A percentile compares a stretch with the other conserved stretches of the same genome.
phyloP scores from a whole-genome alignment of 306 rosid genomes.

The Oxytropis ochrocephala region DNA sequence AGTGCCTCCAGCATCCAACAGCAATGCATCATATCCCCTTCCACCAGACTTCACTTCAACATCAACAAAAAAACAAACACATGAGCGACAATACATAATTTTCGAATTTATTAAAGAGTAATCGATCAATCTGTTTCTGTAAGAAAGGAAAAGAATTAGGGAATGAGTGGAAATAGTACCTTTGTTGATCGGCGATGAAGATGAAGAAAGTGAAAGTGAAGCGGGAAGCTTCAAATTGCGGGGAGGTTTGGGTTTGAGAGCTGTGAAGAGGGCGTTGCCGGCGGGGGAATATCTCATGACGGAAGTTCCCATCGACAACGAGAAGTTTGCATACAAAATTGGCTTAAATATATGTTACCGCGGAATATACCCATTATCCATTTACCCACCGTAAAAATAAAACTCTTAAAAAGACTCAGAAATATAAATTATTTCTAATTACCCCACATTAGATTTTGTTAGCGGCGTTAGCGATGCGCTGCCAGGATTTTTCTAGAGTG shows the following conservation, averaged over 20 bases:
- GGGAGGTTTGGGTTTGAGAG: constrained; percentile 40
- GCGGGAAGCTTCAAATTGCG: constrained; percentile 1
- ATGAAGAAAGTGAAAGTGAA: constrained; percentile 33
- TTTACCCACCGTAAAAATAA: too few relatives aligned
- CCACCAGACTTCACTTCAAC: not conserved
- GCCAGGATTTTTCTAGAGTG: too few relatives aligned
- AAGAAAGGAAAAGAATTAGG: not conserved
- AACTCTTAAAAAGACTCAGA: too few relatives aligned
- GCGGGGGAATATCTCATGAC: constrained; percentile 40
- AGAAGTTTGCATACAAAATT: too few relatives aligned
- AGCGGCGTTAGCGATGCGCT: too few relatives aligned
- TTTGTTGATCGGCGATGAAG: constrained; percentile 11
- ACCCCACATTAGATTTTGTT: too few relatives aligned
- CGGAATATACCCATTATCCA: too few relatives aligned
- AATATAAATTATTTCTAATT: too few relatives aligned
- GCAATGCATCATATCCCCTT: constrained; percentile 61
- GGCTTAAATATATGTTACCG: too few relatives aligned
- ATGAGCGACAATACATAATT: not conserved
- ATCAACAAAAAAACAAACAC: not conserved
- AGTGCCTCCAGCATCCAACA: constrained; percentile 96
- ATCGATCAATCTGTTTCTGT: not conserved
- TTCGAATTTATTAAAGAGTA: not conserved
- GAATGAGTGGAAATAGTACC: constrained; percentile 19
- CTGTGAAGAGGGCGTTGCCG: constrained; percentile 33
- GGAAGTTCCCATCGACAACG: too few relatives aligned